Conservation (phyloP, 768 basidiomycete species). For the Rhodocollybia butyracea region DNA sequence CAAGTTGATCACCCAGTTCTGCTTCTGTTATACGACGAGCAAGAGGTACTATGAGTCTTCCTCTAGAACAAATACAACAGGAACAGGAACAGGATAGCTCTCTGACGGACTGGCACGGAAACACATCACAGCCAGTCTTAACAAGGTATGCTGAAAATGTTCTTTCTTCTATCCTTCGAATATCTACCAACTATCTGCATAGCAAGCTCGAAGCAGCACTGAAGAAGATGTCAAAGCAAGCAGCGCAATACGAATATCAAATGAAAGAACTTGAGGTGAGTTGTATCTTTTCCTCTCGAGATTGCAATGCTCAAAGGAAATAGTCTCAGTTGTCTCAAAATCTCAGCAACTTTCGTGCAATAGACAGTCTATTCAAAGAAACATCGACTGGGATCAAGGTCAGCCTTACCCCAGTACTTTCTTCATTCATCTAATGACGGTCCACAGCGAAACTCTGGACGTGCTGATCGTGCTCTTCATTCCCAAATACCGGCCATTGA, state of each 20-base stretch:
- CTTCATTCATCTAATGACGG: background rate
- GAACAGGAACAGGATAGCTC: background rate
- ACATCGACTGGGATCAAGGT: constrained; percentile 62
- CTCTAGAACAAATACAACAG: background rate
- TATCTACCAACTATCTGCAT: background rate
- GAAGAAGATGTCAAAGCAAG: constrained; percentile 44
- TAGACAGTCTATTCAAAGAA: constrained; percentile 67
- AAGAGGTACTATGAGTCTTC: background rate
- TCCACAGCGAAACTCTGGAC: constrained; percentile 51
- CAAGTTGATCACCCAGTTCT: background rate
- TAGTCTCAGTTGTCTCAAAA: constrained; percentile 67
- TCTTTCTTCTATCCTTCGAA: background rate
- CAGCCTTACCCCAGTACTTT: background rate
- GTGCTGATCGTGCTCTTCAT: constrained; percentile 55
- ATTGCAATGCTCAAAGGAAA: constrained; percentile 3
- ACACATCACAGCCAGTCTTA: background rate
- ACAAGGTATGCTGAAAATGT: background rate
- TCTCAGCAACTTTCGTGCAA: constrained; percentile 70
- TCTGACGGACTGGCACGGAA: background rate
- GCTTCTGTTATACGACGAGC: background rate
- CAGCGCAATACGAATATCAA: constrained; percentile 47
- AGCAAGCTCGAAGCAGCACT: constrained; percentile 47
- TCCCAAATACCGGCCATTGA: constrained; percentile 62
- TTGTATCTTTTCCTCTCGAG: background rate
- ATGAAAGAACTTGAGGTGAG: constrained; percentile 63